These are phyloP conservation scores for Thermoascus crustaceus DNA, from an alignment of 2,329 filamentous ascomycete genomes.

Conservation along the genomic window DNA sequence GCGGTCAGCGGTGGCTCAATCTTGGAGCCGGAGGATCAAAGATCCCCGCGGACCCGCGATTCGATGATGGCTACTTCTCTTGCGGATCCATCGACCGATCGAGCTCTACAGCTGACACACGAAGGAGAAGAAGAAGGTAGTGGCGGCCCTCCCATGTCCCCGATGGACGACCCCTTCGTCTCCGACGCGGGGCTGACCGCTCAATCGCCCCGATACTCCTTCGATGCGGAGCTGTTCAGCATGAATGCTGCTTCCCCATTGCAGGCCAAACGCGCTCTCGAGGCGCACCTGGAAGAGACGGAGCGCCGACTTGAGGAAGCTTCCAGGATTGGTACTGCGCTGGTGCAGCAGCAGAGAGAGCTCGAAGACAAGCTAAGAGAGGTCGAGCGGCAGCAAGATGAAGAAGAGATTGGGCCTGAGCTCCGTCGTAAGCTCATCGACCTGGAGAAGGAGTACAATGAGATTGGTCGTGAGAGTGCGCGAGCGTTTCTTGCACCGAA, in stretches of 20 bases:
- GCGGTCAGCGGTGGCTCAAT: slow-evolving; percentile 15
- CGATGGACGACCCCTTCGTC: slow-evolving; percentile 52
- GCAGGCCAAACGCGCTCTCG: slow-evolving; percentile 79
- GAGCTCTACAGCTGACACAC: slow-evolving; percentile 7
- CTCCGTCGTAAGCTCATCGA: slow-evolving; percentile 74
- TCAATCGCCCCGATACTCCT: slow-evolving; percentile 64
- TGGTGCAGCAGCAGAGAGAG: slow-evolving; percentile 79
- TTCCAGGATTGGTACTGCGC: slow-evolving; percentile 75
- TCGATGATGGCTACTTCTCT: slow-evolving; percentile 6
- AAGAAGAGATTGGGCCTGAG: slow-evolving; percentile 73
- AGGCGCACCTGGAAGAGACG: slow-evolving; percentile 87
- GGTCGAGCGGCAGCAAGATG: slow-evolving; percentile 67
- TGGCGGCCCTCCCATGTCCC: slow-evolving; percentile 14
- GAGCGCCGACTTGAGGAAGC: slow-evolving; percentile 86
- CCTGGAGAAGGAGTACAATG: slow-evolving; percentile 90
- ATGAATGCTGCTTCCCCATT: slow-evolving; percentile 74
- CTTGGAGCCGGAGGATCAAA: slow-evolving; percentile 15
- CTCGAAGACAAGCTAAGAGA: slow-evolving; percentile 75
- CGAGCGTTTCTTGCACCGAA: slow-evolving; percentile 82
- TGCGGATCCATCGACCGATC: slow-evolving; percentile 8
- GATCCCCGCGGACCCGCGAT: slow-evolving; percentile 2
- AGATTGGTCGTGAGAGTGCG: slow-evolving; percentile 82
- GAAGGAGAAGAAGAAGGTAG: slow-evolving; percentile 11
- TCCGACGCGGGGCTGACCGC: slow-evolving; percentile 37
- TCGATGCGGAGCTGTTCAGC: slow-evolving; percentile 72